phyloP scores from a whole-genome alignment of 306 rosid species.

The Acacia acuminata region DNA sequence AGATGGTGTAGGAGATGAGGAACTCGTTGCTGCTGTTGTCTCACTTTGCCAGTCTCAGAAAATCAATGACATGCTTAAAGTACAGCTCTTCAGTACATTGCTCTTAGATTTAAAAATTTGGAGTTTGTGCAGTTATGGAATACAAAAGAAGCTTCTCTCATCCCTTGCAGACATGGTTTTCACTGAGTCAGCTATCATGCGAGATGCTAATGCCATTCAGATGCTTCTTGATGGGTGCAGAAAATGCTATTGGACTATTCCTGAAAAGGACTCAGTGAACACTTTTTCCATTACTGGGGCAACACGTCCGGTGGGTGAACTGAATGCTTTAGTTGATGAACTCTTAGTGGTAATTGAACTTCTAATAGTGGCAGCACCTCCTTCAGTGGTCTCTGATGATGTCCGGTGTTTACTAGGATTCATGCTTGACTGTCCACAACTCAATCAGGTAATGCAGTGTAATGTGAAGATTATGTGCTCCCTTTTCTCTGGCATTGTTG shows the following conservation, averaged over 20 bases:
- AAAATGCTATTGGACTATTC: slow-evolving; percentile 91
- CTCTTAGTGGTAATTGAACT: slow-evolving; percentile 91
- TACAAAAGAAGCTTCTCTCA: slow-evolving; percentile 96
- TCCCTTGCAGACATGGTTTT: slow-evolving; percentile 99
- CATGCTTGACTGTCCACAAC: slow-evolving; percentile 92
- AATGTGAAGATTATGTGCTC: slow-evolving; percentile 29
- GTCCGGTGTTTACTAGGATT: slow-evolving; percentile 86
- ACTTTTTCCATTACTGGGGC: slow-evolving; percentile 69
- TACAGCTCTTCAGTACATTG: slow-evolving; percentile 84
- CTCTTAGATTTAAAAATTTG: slow-evolving; percentile 87
- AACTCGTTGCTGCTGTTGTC: slow-evolving; percentile 89
- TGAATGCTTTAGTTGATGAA: slow-evolving; percentile 98
- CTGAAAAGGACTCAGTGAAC: slow-evolving; percentile 79
- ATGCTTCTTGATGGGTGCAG: slow-evolving; percentile 97
- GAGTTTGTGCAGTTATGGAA: slow-evolving; percentile 95
- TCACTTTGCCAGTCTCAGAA: slow-evolving; percentile 87
- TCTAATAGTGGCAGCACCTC: slow-evolving; percentile 82
- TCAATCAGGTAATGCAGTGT: slow-evolving; percentile 69
- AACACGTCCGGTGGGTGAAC: slow-evolving; percentile 84
- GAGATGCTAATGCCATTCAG: slow-evolving; percentile 97
- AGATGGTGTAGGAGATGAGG: slow-evolving; percentile 85
- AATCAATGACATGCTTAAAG: slow-evolving; percentile 74
- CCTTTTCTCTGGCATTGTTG: not conserved
- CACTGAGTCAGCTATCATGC: slow-evolving; percentile 84
- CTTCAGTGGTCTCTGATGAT: slow-evolving; percentile 70